Percentiles rank a stretch among this genome's conserved stretches.
These are phyloP conservation scores for Cyberlindnera galapagoensis DNA, from an alignment of 805 yeast species.

Conservation along the genomic window DNA sequence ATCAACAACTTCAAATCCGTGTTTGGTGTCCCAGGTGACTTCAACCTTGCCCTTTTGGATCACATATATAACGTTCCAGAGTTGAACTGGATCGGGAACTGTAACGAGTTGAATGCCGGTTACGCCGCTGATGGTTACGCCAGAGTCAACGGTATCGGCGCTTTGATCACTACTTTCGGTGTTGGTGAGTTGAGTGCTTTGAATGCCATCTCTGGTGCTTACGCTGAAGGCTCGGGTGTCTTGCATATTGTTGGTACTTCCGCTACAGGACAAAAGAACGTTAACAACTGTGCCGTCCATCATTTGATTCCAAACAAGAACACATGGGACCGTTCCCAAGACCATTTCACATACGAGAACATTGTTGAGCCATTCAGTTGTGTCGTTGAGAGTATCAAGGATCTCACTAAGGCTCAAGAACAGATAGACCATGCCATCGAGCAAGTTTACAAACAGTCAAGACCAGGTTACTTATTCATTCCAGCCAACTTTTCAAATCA, in stretches of 20 bases:
- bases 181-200: conserved; percentile 87
- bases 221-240: conserved; percentile 75
- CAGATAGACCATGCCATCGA: conserved; percentile 54
- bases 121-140: conserved; percentile 91
- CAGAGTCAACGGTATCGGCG: conserved; percentile 35
- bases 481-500: conserved; percentile 55
- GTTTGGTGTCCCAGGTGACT: conserved; percentile 76
- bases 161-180: conserved; percentile 58
- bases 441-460: conserved; percentile 40
- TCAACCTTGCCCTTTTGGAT: conserved; percentile 59
- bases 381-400: conserved; percentile 40
- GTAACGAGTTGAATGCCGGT: conserved; percentile 87
- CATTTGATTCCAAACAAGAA: conserved; percentile 45
- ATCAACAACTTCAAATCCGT: conserved; percentile 45
- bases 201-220: conserved; percentile 80
- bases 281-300: conserved; percentile 32
- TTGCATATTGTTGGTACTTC: conserved; percentile 84
- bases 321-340: conserved; percentile 38
- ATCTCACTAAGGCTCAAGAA: conserved; percentile 42
- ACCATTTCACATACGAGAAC: conserved; percentile 52
- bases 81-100: conserved; percentile 70
- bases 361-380: conserved; percentile 51
- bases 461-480: conserved; percentile 67
- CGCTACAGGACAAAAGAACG: conserved; percentile 30
- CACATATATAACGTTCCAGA: conserved; percentile 46